phyloP scores from a whole-genome alignment of 2,329 filamentous ascomycete genomes.

The Emmonsiellopsis sp. region DNA sequence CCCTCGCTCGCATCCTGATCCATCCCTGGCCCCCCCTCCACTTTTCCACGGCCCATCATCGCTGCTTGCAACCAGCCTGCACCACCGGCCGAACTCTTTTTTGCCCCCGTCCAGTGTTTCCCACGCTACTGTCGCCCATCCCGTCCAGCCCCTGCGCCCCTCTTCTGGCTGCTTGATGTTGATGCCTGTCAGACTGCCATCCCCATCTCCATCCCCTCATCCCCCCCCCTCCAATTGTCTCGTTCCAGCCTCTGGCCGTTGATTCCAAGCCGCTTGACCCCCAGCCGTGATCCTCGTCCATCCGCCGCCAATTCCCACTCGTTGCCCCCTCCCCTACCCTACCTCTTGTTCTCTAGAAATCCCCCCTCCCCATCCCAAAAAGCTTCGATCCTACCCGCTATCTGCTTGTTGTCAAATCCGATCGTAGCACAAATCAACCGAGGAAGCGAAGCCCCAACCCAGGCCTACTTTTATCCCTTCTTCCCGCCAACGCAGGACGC shows the following conservation, averaged over 20 bases:
- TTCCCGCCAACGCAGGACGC: not conserved
- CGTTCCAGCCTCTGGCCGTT: not conserved
- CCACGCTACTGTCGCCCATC: not conserved
- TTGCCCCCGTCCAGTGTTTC: too few species aligned
- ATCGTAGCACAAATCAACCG: not conserved
- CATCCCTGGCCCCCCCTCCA: too few species aligned
- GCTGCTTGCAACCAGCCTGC: too few species aligned
- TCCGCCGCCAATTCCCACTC: constrained; percentile 5
- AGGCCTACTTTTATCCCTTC: not conserved
- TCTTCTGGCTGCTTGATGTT: not conserved
- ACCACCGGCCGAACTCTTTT: too few species aligned
- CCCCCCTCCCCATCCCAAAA: not conserved
- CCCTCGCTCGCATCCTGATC: too few species aligned
- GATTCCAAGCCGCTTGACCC: not conserved
- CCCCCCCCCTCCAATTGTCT: not conserved
- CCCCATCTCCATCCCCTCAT: not conserved
- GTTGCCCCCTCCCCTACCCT: not conserved
- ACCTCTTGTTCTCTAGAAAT: not conserved
- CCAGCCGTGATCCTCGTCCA: constrained; percentile 12
- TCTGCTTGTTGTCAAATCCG: not conserved
- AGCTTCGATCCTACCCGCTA: not conserved
- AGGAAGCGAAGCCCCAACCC: not conserved
- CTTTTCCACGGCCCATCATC: too few species aligned
- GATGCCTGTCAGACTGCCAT: not conserved
- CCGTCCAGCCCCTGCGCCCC: not conserved